phyloP scores from a whole-genome alignment of 73 alveolate genomes.

The Paramecium sexaurelia region DNA sequence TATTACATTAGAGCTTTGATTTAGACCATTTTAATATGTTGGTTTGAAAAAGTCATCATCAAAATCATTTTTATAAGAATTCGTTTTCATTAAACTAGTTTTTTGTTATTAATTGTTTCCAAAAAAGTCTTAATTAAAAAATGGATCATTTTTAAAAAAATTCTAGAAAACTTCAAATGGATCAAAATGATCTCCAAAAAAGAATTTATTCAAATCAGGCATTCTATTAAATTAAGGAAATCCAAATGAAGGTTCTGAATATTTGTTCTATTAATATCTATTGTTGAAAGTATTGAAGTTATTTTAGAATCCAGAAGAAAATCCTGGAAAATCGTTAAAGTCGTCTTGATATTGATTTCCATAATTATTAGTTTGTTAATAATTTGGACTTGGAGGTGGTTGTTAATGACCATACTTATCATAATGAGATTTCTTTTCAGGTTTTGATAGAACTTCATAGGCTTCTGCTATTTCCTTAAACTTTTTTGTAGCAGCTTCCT shows the following conservation, averaged over 20 bases:
- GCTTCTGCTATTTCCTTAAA: slow-evolving; percentile 98
- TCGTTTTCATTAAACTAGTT: neutral
- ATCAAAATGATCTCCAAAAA: slow-evolving; percentile 55
- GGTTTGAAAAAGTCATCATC: slow-evolving; percentile 53
- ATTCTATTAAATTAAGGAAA: slow-evolving; percentile 21
- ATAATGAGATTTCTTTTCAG: slow-evolving; percentile 89
- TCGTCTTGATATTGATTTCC: neutral
- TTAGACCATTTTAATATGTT: neutral
- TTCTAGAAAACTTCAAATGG: slow-evolving; percentile 38
- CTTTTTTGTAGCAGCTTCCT: slow-evolving; percentile 88
- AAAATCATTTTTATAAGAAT: slow-evolving; percentile 18
- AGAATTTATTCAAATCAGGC: slow-evolving; percentile 48
- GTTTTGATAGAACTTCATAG: slow-evolving; percentile 92
- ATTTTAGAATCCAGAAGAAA: neutral
- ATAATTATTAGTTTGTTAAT: neutral
- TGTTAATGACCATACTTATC: slow-evolving; percentile 89
- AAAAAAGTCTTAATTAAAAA: neutral
- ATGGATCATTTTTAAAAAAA: slow-evolving; percentile 24
- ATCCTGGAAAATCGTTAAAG: neutral
- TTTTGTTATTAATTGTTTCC: neutral
- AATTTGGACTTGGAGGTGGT: slow-evolving; percentile 11
- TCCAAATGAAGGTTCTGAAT: neutral
- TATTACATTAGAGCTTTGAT: neutral
- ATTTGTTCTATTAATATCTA: neutral
- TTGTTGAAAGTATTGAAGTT: neutral